A percentile compares a stretch with the other conserved stretches of the same genome.
Evolutionary conservation across 1,284 basidiomycete genomes (phyloP).

Genomic region (Trametes sp.): DNA sequence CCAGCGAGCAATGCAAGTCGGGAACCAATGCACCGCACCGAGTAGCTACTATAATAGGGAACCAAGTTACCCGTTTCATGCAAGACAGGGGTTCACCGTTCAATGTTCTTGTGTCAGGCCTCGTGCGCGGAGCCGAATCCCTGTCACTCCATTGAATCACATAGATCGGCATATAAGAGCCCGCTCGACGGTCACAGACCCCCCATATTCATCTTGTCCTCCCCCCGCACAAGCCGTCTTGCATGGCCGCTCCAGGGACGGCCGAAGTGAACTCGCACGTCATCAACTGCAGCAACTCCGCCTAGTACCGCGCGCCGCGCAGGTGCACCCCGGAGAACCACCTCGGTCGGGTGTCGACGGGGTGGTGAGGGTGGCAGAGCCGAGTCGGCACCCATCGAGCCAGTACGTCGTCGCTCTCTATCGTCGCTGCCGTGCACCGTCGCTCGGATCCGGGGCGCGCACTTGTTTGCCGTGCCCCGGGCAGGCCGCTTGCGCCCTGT

Average conservation of each 20-base stretch:
- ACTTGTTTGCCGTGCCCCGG: background rate
- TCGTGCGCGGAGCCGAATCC: background rate
- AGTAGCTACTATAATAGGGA: too few relatives aligned
- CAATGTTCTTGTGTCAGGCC: too few relatives aligned
- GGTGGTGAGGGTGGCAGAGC: background rate
- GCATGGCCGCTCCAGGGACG: background rate
- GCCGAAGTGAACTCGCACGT: background rate
- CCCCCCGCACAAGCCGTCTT: background rate
- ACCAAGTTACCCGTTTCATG: too few relatives aligned
- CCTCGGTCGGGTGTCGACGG: background rate
- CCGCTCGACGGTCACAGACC: background rate
- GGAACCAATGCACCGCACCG: too few relatives aligned
- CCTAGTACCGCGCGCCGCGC: background rate
- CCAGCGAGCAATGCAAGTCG: too few relatives aligned
- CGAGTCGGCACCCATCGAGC: background rate
- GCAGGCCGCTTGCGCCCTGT: conserved; percentile 5
- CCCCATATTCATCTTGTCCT: background rate
- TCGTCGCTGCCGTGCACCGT: background rate
- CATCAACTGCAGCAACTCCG: background rate
- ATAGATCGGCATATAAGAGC: background rate
- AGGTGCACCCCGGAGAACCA: conserved; percentile 3
- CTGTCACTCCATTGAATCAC: background rate
- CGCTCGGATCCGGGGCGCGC: conserved; percentile 10
- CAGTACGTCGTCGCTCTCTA: background rate
- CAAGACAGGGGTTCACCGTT: background rate